Evolutionary conservation across 2,329 filamentous ascomycete species (phyloP), one percentile per base, ranked within the genome.

Genomic region (Epichloe scottii): DNA sequence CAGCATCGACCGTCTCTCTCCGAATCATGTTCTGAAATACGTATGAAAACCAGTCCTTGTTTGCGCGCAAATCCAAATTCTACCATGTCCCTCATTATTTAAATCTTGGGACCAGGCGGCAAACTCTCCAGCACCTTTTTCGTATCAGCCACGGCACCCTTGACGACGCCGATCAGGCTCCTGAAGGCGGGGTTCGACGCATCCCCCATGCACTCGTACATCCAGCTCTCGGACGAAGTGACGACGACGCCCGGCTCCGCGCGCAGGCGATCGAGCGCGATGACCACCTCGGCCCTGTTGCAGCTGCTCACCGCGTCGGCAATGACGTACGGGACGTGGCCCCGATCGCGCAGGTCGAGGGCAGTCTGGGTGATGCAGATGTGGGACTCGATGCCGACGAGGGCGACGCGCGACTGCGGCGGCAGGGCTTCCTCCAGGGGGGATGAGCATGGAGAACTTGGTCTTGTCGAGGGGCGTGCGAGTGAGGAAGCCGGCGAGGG

Each of bases 291-390:
- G 62, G 87, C 82, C 17, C 73, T 71, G 70, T 96, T 95, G 66
- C 87, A 89, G 69, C 85, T 91, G 62, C 85, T 90, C 41, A 97
- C 90, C 34, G 82, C 91, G 67, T 97, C 91, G 49, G 89, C 88
- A 34, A 96, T 74, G 39, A 97, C 73, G 66, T 94, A 95, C 6
- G 96, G 91, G 49, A 74, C 73, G 67, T 95, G 87, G 1, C 89
- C 89, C 1, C 76, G 75, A 21, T 74, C 72, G 42, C 93, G 71
- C 46, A 95, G 71, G 70, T 96, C 91, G 41, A 96, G 75, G 15
- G 87, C 81, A 41, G 91, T 96, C 75, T 97, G 91, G 54, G 88
- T 90, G 33, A 97, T 82, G 73, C 91, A 97, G 64, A 97, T 93
- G 69, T 97, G 91, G 40, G 81, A 80, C 70, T 97, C 91, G 63